Percentiles rank a stretch among this genome's conserved stretches.
Evolutionary conservation across 2,329 filamentous ascomycete species (phyloP).

Genomic region (Nothomitra cinnamomea): DNA sequence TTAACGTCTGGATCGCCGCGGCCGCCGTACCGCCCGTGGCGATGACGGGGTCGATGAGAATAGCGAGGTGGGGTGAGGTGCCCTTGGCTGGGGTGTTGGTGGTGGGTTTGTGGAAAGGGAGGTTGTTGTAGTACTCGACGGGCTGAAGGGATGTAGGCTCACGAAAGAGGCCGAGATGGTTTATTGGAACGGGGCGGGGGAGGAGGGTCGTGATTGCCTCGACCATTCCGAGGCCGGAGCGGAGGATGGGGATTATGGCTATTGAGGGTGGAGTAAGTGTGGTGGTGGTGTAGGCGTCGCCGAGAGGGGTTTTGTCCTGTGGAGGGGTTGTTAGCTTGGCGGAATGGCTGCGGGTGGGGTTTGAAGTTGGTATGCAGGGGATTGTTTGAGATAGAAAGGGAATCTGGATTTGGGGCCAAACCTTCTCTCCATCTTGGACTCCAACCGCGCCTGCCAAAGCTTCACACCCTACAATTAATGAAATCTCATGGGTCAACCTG

Average conservation of each 20-base stretch:
- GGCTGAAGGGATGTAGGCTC: conserved; percentile 74
- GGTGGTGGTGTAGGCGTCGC: conserved; percentile 53
- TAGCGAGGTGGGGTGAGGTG: conserved; percentile 39
- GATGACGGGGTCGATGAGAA: conserved; percentile 82
- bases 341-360: no score
- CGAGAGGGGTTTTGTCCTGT: conserved; percentile 53
- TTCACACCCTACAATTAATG: conserved; percentile 66
- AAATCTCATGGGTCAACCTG: conserved; percentile 68
- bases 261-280: conserved; percentile 47
- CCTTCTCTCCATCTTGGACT: conserved; percentile 37
- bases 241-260: conserved; percentile 79
- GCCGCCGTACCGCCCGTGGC: conserved; percentile 82
- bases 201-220: conserved; percentile 74
- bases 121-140: conserved; percentile 96
- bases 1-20: conserved; percentile 75
- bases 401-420: no score
- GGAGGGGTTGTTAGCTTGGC: background rate
- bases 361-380: no score
- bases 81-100: conserved; percentile 25
- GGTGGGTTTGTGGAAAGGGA: conserved; percentile 49
- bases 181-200: conserved; percentile 60
- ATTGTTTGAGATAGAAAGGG: no score
- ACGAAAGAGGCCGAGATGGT: conserved; percentile 90
- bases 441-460: conserved; percentile 44
- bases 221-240: conserved; percentile 81